These are phyloP conservation scores for Thelonectria olida DNA, from an alignment of 2,329 filamentous ascomycete species.

Conservation along the genomic window DNA sequence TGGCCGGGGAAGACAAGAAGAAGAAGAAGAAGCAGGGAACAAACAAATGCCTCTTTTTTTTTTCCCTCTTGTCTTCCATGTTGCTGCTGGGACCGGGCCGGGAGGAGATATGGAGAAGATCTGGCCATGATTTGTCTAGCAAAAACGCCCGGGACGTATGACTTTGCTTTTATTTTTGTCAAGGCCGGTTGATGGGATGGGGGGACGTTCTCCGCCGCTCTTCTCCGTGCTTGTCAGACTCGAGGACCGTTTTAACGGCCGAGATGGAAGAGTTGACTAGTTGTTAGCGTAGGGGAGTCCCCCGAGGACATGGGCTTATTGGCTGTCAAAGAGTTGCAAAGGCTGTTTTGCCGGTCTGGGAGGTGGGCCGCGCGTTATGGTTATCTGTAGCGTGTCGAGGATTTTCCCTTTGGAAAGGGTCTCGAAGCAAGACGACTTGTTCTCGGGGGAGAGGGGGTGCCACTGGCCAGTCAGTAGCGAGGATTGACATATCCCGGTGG, in stretches of 20 bases:
- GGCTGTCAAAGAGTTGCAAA: no score
- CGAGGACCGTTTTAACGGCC: not conserved
- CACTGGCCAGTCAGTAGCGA: not conserved
- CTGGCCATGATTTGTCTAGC: not conserved
- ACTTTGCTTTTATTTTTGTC: not conserved
- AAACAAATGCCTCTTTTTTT: conserved; percentile 5
- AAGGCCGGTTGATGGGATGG: not conserved
- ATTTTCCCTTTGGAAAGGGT: not conserved
- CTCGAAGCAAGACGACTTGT: not conserved
- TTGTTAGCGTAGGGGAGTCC: not conserved
- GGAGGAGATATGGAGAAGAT: not conserved
- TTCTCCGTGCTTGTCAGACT: not conserved
- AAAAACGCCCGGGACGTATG: not conserved
- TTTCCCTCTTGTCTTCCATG: no score
- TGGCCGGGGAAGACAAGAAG: not conserved
- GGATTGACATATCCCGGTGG: not conserved
- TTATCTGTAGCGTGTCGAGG: not conserved
- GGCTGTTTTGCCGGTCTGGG: not conserved
- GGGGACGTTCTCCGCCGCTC: not conserved
- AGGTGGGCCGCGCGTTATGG: not conserved
- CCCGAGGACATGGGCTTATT: not conserved
- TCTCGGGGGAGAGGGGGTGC: no score
- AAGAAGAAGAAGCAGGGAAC: not conserved
- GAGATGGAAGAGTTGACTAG: not conserved
- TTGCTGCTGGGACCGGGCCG: not conserved